phyloP scores from a whole-genome alignment of 352 stramenopile species.

The Paralagenidium karlingii region DNA sequence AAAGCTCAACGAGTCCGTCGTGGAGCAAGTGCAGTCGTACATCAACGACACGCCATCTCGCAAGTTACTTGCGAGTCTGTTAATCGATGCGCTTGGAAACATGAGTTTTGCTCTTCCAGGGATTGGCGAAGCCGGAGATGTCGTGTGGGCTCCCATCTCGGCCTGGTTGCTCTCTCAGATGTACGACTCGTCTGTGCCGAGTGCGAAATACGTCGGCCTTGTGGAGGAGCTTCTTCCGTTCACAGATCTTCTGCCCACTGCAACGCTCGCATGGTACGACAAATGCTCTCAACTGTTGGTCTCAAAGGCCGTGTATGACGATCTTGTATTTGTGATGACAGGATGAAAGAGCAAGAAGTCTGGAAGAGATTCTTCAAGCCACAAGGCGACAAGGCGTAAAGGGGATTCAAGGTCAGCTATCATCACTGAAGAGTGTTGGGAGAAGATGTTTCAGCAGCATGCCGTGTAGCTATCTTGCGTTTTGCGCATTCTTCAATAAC shows the following conservation, averaged over 20 bases:
- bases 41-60: constrained; percentile 38
- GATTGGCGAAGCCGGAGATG: constrained; percentile 83
- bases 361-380: no score
- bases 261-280: constrained; percentile 78
- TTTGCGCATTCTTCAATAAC: no score
- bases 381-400: no score
- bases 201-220: constrained; percentile 80
- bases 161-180: constrained; percentile 83
- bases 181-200: constrained; percentile 80
- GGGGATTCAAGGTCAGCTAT: no score
- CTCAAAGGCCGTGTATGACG: no score
- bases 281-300: no score
- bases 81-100: constrained; percentile 85
- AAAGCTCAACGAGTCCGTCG: not conserved
- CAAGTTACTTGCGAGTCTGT: constrained; percentile 56
- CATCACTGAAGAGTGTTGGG: no score
- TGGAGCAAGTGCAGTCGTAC: constrained; percentile 17
- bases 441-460: no score
- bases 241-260: constrained; percentile 92
- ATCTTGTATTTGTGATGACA: no score
- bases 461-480: no score
- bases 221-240: constrained; percentile 86
- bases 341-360: no score
- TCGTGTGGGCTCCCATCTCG: constrained; percentile 87
- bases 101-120: constrained; percentile 79